Evolutionary conservation across 2,329 filamentous ascomycete genomes (phyloP), one percentile per base, ranked within the genome.

Genomic region (Fusarium piperis): DNA sequence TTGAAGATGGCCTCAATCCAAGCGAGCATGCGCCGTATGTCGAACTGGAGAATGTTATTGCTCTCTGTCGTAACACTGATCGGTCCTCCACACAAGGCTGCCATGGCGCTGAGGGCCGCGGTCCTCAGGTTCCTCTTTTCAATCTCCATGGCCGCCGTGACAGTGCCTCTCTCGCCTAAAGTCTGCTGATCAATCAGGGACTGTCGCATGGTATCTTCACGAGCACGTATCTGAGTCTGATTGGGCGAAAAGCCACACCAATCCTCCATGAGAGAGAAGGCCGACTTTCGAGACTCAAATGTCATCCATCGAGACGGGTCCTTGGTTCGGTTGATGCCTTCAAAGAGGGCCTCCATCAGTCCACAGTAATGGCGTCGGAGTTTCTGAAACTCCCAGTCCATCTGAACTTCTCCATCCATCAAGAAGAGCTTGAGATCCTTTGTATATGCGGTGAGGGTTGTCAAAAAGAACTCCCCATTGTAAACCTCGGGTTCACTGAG

Each of bases 221-320:
- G 88, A 64, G 92, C 91, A 6, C 91, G 89, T 41, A 97, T 93
- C 71, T 97, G 93, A 15, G 84, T 86, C 78, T 97, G 94, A 71
- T 98, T 97, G 0, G 95, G 94, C 9, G 95, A 97, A 79, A 97
- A 98, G 3, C 96, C 96, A 79, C 96, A 99, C 97, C 97, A 99
- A 72, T 98, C 95, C 81, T 99, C 96, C 95, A 99, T 98, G 53
- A 99, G 84, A 1, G 95, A 92, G 78, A 99, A 99, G 0, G 95
- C 93, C 6, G 96, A 98, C 79, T 98, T 97, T 41, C 97, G 88
- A 13, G 95, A 94, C 79, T 99, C 96, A 77, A 99, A 99, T 0
- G 96, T 95, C 90, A 99, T 96, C 95, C 96, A 99, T 33, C 94
- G 89, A 6, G 94, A 92, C 2, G 94, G 93, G 67, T 98, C 94